Percentiles rank a stretch among this genome's conserved stretches.
These are phyloP conservation scores for Didymella pomorum DNA, from an alignment of 2,329 filamentous ascomycete species.

Conservation along the genomic window DNA sequence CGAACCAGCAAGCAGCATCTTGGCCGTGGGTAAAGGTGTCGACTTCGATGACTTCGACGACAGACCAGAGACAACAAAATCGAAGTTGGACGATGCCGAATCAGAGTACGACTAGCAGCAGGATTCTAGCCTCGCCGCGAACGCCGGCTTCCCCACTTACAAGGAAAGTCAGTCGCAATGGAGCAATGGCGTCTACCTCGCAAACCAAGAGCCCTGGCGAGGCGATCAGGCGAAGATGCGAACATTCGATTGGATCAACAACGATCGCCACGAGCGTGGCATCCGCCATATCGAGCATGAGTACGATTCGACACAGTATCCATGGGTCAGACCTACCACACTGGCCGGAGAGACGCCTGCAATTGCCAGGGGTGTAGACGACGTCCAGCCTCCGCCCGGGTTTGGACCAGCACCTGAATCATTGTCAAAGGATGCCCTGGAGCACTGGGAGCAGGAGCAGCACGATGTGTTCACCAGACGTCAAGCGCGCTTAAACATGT, in stretches of 20 bases:
- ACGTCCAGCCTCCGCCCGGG: background rate
- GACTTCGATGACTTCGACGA: too few relatives aligned
- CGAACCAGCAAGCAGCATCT: background rate
- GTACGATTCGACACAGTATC: background rate
- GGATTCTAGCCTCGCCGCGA: background rate
- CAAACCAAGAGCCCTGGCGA: constrained; percentile 3
- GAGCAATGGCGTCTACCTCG: constrained; percentile 1
- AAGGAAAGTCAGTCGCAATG: constrained; percentile 1
- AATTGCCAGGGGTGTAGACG: background rate
- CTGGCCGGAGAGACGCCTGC: background rate
- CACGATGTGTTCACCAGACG: background rate
- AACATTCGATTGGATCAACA: constrained; percentile 2
- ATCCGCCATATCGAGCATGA: constrained; percentile 1
- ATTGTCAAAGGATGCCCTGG: background rate
- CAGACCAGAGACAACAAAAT: background rate
- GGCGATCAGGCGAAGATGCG: constrained; percentile 9
- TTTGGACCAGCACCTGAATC: background rate
- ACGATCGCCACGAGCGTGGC: constrained; percentile 7
- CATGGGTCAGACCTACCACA: background rate
- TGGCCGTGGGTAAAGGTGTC: background rate
- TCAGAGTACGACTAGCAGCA: too few relatives aligned
- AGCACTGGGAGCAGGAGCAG: background rate
- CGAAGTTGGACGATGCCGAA: background rate
- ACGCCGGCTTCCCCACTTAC: constrained; percentile 6
- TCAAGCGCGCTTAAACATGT: background rate